phyloP scores from a whole-genome alignment of 179 eudicot genomes.

The Heliamphora ciliata region DNA sequence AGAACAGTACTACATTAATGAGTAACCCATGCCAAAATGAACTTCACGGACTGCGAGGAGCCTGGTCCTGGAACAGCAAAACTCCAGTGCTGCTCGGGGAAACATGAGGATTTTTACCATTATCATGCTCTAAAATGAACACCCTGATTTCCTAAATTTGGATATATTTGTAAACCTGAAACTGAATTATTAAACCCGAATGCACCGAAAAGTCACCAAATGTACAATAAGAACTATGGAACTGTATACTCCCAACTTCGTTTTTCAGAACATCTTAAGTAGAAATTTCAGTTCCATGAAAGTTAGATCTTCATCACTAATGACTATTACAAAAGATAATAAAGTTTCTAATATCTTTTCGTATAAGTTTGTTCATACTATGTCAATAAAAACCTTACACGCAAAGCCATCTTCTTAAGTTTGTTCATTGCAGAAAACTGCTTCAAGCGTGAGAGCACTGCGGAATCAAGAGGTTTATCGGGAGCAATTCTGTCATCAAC shows the following conservation, averaged over 20 bases:
- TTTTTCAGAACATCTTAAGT: background rate
- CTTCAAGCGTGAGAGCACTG: no score
- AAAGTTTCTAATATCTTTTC: background rate
- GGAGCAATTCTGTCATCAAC: constrained; percentile 66
- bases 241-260: background rate
- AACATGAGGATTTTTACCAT: background rate
- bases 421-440: no score
- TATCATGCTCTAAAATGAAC: background rate
- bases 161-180: background rate
- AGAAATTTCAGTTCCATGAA: background rate
- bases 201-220: background rate
- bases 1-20: background rate
- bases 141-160: background rate
- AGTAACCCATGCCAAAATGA: background rate
- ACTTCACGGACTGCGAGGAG: background rate
- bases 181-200: background rate
- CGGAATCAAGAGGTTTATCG: constrained; percentile 34
- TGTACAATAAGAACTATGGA: background rate
- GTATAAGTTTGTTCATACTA: background rate
- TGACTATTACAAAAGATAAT: background rate
- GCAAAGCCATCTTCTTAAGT: constrained; percentile 36
- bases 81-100: background rate
- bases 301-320: background rate
- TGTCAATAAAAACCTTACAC: constrained; percentile 36
- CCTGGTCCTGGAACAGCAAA: background rate